Base-by-base conservation (phyloP, 1,284 basidiomycete genomes). In the Hemileia vastatrix region DNA sequence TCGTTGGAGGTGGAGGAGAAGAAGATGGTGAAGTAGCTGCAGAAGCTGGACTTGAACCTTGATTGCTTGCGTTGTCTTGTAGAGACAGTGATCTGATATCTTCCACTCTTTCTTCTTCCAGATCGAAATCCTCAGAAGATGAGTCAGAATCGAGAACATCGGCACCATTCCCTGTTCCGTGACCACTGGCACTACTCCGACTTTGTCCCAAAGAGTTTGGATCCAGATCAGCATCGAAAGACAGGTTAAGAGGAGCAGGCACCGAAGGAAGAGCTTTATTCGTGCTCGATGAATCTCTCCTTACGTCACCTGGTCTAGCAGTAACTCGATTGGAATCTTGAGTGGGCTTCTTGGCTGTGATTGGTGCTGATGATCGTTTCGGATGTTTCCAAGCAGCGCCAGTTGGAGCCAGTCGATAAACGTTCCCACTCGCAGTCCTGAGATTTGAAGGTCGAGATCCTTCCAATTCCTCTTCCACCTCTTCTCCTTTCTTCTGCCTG, bases 401-500 rank as follows among this genome's bases (percentile, higher is more conserved):
- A 40, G 36, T 40, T 9, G 36, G 36, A 40, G 36, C 36, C 9
- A 40, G 36, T 11, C 36, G 36, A 40, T 40, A 40, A 15, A 40
- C 8, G 15, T 15, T 15, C 15, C 36, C 36, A 15, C 36, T 40
- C 8, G 36, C 36, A 40, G 36, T 11, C 36, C 36, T 40, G 11
- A 40, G 8, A 40, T 9, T 40, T 15, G 36, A 40, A 9, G 36
- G 36, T 11, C 36, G 36, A 40, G 11, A 11, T 15, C 9, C 8
- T 15, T 9, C 8, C 8, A 40, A 15, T 9, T 40, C 15, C 36
- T 40, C 36, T 40, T 40, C 36, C 15, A 15, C 36, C 36, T 69
- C 58, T 5, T 65, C 58, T 24, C 33, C 19, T 31, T 44, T 18
- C 31, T 57, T 61, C 49, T 67, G 67, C 6, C 67, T 62, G 5